These are phyloP conservation scores for Cephalotrichum gorgonifer DNA, from an alignment of 2,329 filamentous ascomycete species.

Conservation along the genomic window DNA sequence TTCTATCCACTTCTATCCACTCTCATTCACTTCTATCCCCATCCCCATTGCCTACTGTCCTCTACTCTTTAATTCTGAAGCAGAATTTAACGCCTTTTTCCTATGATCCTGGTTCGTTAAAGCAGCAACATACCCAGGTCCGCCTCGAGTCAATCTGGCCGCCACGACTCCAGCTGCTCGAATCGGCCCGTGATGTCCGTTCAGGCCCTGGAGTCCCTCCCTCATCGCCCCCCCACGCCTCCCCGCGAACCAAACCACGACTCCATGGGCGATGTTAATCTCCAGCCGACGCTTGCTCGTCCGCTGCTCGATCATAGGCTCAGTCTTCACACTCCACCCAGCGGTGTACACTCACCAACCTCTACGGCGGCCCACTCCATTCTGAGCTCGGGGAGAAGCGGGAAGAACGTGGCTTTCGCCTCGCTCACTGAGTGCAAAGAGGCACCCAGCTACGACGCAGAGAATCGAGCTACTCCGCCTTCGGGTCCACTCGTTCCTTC, in stretches of 20 bases:
- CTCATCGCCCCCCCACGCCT: conserved; percentile 55
- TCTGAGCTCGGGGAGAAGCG: conserved; percentile 30
- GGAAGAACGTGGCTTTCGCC: conserved; percentile 49
- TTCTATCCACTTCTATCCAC: background rate
- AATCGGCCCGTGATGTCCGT: conserved; percentile 13
- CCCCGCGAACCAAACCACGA: conserved; percentile 43
- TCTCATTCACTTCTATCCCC: conserved; percentile 2
- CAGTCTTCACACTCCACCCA: conserved; percentile 42
- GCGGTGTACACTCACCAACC: conserved; percentile 31
- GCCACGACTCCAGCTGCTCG: background rate
- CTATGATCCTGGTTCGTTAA: background rate
- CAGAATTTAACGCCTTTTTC: background rate
- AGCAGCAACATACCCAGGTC: background rate
- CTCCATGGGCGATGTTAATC: conserved; percentile 16
- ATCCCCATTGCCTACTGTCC: background rate
- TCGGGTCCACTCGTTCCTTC: conserved; percentile 30
- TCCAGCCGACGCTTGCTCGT: conserved; percentile 23
- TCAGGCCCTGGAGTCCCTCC: conserved; percentile 39
- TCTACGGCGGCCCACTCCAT: conserved; percentile 28
- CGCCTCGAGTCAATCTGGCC: background rate
- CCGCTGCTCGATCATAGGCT: conserved; percentile 26
- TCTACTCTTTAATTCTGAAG: background rate
- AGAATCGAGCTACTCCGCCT: conserved; percentile 21
- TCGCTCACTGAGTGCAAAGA: conserved; percentile 46
- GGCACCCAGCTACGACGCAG: conserved; percentile 33